phyloP scores from a whole-genome alignment of 768 basidiomycete species.

The Ephemerocybe angulata region DNA sequence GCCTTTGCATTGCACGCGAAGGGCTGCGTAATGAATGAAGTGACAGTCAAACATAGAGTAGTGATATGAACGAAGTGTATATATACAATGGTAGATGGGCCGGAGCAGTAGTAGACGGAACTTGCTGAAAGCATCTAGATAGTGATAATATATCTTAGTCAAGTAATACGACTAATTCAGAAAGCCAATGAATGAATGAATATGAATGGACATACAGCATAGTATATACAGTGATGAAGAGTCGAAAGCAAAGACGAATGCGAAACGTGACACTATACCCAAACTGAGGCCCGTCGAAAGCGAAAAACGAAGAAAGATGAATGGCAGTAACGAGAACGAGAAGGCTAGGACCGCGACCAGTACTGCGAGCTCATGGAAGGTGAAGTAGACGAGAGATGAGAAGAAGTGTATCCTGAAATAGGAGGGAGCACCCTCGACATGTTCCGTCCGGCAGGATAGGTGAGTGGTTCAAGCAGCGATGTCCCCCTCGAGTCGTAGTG shows the following conservation, averaged over 20 bases:
- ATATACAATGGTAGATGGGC: too few relatives aligned
- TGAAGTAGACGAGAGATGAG: constrained; percentile 19
- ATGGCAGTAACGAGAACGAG: too few relatives aligned
- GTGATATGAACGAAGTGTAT: not conserved
- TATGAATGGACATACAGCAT: not conserved
- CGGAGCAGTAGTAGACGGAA: too few relatives aligned
- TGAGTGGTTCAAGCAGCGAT: constrained; percentile 10
- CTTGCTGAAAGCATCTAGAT: too few relatives aligned
- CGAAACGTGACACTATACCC: too few relatives aligned
- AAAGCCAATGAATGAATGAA: too few relatives aligned
- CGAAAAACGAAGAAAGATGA: too few relatives aligned
- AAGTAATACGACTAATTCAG: too few relatives aligned
- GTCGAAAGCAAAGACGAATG: not conserved
- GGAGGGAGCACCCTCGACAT: constrained; percentile 21
- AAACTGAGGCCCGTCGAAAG: too few relatives aligned
- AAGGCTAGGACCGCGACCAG: constrained; percentile 5
- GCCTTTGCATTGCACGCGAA: not conserved
- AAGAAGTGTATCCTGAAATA: constrained; percentile 21
- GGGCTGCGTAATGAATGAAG: too few relatives aligned
- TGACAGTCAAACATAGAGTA: not conserved
- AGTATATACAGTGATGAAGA: not conserved
- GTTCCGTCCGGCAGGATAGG: constrained; percentile 22
- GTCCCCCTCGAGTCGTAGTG: not conserved
- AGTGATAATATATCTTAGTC: too few relatives aligned
- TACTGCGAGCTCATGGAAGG: constrained; percentile 5